Percentiles rank a stretch among this genome's conserved stretches.
These are phyloP conservation scores for Penicillium longicatenatum DNA, from an alignment of 495 filamentous ascomycete genomes.

Conservation along the genomic window DNA sequence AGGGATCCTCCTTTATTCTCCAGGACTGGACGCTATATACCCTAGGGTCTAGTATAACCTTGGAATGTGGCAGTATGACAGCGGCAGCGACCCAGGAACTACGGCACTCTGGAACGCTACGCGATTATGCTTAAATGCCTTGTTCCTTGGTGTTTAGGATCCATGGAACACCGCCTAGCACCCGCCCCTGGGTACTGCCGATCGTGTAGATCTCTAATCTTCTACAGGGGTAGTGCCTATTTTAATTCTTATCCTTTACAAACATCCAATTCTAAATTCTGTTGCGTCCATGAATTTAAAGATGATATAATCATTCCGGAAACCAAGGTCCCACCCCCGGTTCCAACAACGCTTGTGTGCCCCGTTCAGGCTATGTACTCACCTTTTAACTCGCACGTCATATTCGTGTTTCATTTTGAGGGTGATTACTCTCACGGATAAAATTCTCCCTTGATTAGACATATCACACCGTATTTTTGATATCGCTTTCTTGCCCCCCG, in stretches of 20 bases:
- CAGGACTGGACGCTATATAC: too few species aligned
- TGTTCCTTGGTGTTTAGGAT: constrained; percentile 6
- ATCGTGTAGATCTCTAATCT: constrained; percentile 6
- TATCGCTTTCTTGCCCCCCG: neutral
- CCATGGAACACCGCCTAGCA: constrained; percentile 12
- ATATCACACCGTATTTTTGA: constrained; percentile 1
- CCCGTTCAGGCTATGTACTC: too few species aligned
- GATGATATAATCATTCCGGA: too few species aligned
- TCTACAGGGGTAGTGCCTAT: too few species aligned
- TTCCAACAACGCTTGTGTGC: too few species aligned
- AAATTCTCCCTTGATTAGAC: constrained; percentile 1
- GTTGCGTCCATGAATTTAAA: too few species aligned
- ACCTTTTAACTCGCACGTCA: constrained; percentile 4
- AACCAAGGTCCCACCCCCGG: too few species aligned
- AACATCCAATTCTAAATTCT: too few species aligned
- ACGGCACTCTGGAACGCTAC: constrained; percentile 22
- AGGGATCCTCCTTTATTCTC: neutral
- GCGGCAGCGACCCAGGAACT: constrained; percentile 23
- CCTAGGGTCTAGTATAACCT: neutral
- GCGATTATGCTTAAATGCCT: constrained; percentile 24
- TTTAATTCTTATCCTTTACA: too few species aligned
- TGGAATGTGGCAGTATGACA: constrained; percentile 15
- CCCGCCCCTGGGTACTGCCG: constrained; percentile 7
- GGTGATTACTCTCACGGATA: neutral
- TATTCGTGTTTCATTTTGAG: neutral